Conservation (phyloP, 805 yeast genomes). For the Metschnikowia peoriensis region DNA sequence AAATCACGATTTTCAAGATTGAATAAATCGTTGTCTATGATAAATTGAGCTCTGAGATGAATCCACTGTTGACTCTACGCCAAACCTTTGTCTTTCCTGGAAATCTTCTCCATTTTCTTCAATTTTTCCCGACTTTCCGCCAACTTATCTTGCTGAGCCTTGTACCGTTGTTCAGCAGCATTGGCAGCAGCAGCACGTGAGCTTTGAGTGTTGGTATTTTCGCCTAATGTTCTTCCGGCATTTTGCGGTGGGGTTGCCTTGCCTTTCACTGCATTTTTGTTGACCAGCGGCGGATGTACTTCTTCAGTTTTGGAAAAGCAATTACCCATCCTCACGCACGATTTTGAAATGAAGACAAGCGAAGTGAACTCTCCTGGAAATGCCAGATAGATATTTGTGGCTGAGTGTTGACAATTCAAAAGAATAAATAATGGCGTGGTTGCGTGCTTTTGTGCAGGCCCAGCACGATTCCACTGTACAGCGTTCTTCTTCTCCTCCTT, state of each 20-base stretch:
- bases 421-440: too few relatives aligned
- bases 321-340: constrained; percentile 15
- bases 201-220: constrained; percentile 3
- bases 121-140: constrained; percentile 30
- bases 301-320: constrained; percentile 17
- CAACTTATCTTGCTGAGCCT: constrained; percentile 26
- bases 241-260: background rate
- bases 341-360: too few relatives aligned
- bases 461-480: background rate
- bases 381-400: too few relatives aligned
- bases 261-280: background rate
- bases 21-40: too few relatives aligned
- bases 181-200: constrained; percentile 35
- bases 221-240: constrained; percentile 21
- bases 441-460: too few relatives aligned
- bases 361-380: too few relatives aligned
- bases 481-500: too few relatives aligned
- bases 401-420: too few relatives aligned
- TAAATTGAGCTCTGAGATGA: background rate
- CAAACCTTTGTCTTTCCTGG: constrained; percentile 35
- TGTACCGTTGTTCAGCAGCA: constrained; percentile 39
- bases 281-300: background rate
- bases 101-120: constrained; percentile 28
- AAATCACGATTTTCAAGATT: too few relatives aligned
- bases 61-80: constrained; percentile 1